Conservation (phyloP, 148 eudicot species). For the Amaranthus hypochondriacus region DNA sequence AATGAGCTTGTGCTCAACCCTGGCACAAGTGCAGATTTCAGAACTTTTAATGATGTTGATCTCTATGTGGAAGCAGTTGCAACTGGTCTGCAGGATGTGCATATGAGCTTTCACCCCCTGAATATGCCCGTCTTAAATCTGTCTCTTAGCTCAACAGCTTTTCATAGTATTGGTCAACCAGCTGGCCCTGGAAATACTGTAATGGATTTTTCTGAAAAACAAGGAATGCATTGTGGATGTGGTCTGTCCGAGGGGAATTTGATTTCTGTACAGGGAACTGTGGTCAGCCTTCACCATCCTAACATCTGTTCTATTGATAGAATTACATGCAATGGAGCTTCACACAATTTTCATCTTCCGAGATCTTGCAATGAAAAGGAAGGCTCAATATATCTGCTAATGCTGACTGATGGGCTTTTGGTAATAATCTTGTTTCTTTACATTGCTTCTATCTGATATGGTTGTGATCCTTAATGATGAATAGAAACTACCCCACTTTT, state of each 20-base stretch:
- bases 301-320: slow-evolving; percentile 20
- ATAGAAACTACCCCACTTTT: neutral
- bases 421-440: slow-evolving; percentile 34
- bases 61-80: slow-evolving; percentile 39
- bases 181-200: slow-evolving; percentile 18
- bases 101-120: slow-evolving; percentile 30
- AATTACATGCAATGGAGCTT: slow-evolving; percentile 17
- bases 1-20: slow-evolving; percentile 31
- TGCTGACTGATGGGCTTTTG: slow-evolving; percentile 44
- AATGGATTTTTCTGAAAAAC: slow-evolving; percentile 21
- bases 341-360: slow-evolving; percentile 25
- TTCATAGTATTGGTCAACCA: slow-evolving; percentile 18
- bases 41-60: slow-evolving; percentile 44
- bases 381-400: slow-evolving; percentile 45
- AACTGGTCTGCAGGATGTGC: slow-evolving; percentile 27
- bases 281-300: slow-evolving; percentile 45
- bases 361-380: slow-evolving; percentile 29
- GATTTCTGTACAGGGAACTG: slow-evolving; percentile 59
- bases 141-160: slow-evolving; percentile 20
- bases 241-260: slow-evolving; percentile 61
- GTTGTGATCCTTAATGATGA: neutral
- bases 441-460: slow-evolving; percentile 2
- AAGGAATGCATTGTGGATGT: slow-evolving; percentile 24
- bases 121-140: slow-evolving; percentile 29
- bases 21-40: slow-evolving; percentile 22